Evolutionary conservation across 2,329 filamentous ascomycete species (phyloP), one percentile per base, ranked within the genome.

Genomic region (Pyrenochaeta sp.): DNA sequence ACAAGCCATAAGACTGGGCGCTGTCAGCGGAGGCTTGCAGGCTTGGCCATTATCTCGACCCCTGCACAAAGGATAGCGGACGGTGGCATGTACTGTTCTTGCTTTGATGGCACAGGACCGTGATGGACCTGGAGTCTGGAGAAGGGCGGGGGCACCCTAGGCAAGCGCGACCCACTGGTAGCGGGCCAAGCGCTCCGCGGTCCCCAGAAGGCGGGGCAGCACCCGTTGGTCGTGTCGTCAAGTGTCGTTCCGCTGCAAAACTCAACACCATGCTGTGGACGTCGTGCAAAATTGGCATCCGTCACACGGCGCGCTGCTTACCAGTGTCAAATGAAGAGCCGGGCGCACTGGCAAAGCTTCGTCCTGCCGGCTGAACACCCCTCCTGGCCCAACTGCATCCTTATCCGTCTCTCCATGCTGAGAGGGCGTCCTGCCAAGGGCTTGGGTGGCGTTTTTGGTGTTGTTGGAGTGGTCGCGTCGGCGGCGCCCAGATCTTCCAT

Each of bases 361-460:
- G 64, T 68, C 48, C 58, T 60, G 59, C 54, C 49, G 59, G 54
- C 48, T 61, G 58, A 60, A 50, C 39, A 56, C 47, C 59, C 63
- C 28, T 59, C 39, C 59, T 53, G 58, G 61, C 46, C 32, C 53
- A 50, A 19, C 63, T 56, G 61, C 56, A 63, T 62, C 66, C 65
- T 64, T 58, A 65, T 68, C 63, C 67, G 56, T 52, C 43, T 62
- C 48, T 61, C 59, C 47, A 56, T 57, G 59, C 55, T 62, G 32
- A 47, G 50, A 50, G n/a, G 64, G 64, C 64, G 64, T 65, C 48
- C 52, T 71, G 73, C 73, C 74, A 76, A 77, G 73, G 72, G 46
- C 74, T 77, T 76, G 72, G 72, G 65, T 72, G 74, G 73, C 74
- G 66, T 61, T 67, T 68, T 68, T 66, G 53, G 54, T 52, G 55